Evolutionary conservation across 2,329 filamentous ascomycete species (phyloP), one percentile per base, ranked within the genome.

Genomic region (Alternaria tenuissima): DNA sequence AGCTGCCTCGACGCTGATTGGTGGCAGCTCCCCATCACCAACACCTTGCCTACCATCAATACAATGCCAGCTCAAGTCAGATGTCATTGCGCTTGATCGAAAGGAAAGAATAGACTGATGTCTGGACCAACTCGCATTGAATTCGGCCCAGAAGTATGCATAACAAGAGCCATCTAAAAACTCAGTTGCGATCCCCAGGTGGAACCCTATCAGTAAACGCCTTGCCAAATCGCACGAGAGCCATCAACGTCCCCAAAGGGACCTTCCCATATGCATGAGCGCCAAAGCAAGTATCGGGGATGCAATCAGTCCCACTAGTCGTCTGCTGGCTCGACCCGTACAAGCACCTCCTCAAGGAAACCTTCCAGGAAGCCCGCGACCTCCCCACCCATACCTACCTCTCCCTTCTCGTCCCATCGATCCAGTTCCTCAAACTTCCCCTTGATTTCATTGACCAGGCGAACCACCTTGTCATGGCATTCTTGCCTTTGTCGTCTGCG

Each of bases 381-480:
- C 26, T 94, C 94, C 44, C 92, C 89, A 0, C 93, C 94, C 94
- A 98, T 97, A 1, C 93, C 93, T 11, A 98, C 93, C 6, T 93
- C 92, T 68, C 93, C 91, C 43, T 89, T 87, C 76, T 90, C 91
- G 79, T 99, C 95, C 79, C 89, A 91, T 64, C 91, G 87, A 78
- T 99, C 94, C 72, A 99, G 93, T 76, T 97, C 93, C 73, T 90
- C 90, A 79, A 96, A 96, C 24, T 94, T 85, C 61, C 91, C 88
- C 2, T 90, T 91, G 30, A 96, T 85, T 76, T 96, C 96, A 65
- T 89, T 89, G 12, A 97, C 92, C 28, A 96, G 83, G 73, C 89
- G 88, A 65, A 91, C 86, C 42, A 98, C 85, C 77, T 91, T 91
- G 60, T 97, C 93, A 72, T 98, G 94, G 1, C 91, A 89, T 48